Evolutionary conservation across 805 yeast genomes (phyloP).

Genomic region (Cephaloascus albidus): DNA sequence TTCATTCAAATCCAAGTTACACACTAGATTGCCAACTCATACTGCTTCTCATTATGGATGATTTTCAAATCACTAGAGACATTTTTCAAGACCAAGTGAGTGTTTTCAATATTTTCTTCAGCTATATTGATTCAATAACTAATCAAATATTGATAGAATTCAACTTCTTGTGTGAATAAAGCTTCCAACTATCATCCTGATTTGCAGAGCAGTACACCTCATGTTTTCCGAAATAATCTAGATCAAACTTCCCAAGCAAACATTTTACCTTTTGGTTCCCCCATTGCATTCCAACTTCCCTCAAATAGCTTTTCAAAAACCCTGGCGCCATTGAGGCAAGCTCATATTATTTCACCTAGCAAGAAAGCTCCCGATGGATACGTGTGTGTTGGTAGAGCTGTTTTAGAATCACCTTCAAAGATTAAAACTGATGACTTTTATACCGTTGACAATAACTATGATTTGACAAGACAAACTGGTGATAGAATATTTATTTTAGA

Average conservation of each 20-base stretch:
- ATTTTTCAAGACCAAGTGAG: no score
- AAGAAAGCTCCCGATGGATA: conserved; percentile 8
- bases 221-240: not conserved
- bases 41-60: no score
- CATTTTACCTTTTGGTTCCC: not conserved
- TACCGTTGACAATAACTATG: not conserved
- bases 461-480: not conserved
- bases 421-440: not conserved
- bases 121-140: no score
- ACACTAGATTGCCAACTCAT: no score
- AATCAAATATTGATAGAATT: no score
- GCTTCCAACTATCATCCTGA: no score
- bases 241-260: not conserved
- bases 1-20: no score
- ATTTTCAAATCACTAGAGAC: no score
- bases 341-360: conserved; percentile 6
- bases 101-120: no score
- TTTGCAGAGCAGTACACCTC: no score
- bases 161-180: no score
- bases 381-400: conserved; percentile 7
- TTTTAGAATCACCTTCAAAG: not conserved
- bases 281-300: not conserved
- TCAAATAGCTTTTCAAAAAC: not conserved
- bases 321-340: conserved; percentile 1
- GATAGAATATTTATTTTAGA: conserved; percentile 2